Evolutionary conservation across 1,284 basidiomycete genomes (phyloP).

Genomic region (Fereydounia khargensis): DNA sequence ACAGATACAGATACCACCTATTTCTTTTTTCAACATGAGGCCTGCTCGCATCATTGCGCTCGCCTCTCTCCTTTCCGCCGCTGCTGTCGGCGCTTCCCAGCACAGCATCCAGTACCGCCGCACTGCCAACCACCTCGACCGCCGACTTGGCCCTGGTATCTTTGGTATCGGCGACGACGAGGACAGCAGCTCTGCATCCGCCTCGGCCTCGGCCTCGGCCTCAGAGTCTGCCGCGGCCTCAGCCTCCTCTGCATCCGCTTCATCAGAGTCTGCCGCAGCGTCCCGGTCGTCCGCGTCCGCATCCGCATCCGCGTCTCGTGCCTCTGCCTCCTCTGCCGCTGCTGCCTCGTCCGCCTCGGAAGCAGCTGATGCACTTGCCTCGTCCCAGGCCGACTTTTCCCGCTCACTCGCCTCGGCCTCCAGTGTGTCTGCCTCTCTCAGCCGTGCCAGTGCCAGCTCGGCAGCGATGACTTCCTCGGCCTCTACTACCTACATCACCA

Average conservation of each 20-base stretch:
- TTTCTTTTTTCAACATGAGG: slow-evolving; percentile 7
- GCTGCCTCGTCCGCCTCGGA: slow-evolving; percentile 15
- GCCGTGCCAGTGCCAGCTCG: background rate
- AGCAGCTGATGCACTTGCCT: background rate
- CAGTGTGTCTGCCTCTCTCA: slow-evolving; percentile 9
- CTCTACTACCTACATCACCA: slow-evolving; percentile 8
- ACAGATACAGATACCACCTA: background rate
- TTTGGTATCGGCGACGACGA: background rate
- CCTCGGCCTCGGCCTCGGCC: too few relatives aligned
- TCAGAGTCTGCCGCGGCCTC: background rate
- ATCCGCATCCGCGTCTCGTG: slow-evolving; percentile 9
- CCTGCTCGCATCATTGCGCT: slow-evolving; percentile 10
- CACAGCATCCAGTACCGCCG: slow-evolving; percentile 10
- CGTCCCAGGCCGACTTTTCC: too few relatives aligned
- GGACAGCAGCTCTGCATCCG: too few relatives aligned
- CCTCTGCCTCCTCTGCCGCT: slow-evolving; percentile 7
- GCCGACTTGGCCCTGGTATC: background rate
- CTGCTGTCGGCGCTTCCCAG: slow-evolving; percentile 10
- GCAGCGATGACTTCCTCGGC: background rate
- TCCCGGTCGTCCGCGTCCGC: slow-evolving; percentile 9
- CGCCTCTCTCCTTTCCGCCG: slow-evolving; percentile 14
- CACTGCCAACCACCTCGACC: slow-evolving; percentile 6
- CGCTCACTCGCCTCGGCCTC: slow-evolving; percentile 16
- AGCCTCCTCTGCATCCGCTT: slow-evolving; percentile 4
- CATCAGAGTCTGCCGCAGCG: slow-evolving; percentile 1